Evolutionary conservation across 2,329 filamentous ascomycete genomes (phyloP).

Genomic region (Colletotrichum caudatum): DNA sequence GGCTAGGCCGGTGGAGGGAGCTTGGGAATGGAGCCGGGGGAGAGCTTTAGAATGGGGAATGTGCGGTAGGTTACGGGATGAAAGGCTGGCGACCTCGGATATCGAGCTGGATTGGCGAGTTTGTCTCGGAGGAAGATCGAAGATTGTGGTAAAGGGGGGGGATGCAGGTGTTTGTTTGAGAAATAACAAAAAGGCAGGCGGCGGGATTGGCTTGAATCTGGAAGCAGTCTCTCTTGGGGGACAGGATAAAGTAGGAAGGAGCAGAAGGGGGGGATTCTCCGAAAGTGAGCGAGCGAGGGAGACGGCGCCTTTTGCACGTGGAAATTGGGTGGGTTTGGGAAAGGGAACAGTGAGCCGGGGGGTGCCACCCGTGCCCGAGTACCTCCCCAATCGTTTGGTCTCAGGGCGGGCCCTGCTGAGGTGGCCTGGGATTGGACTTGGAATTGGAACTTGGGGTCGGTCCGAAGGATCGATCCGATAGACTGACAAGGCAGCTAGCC

Average conservation of each 20-base stretch:
- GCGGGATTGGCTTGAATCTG: conserved; percentile 28
- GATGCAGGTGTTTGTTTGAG: conserved; percentile 8
- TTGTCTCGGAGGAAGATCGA: conserved; percentile 38
- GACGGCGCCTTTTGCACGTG: conserved; percentile 41
- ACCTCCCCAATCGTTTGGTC: conserved; percentile 36
- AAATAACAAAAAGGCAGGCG: conserved; percentile 3
- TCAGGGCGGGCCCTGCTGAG: conserved; percentile 31
- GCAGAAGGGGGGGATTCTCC: conserved; percentile 12
- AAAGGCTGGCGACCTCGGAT: conserved; percentile 41
- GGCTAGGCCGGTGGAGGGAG: conserved; percentile 11
- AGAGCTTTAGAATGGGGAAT: conserved; percentile 24
- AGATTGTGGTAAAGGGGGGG: conserved; percentile 13
- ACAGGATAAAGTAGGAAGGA: conserved; percentile 7
- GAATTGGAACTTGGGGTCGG: conserved; percentile 10
- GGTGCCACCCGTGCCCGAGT: conserved; percentile 3
- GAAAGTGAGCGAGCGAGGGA: conserved; percentile 30
- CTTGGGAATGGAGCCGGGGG: conserved; percentile 22
- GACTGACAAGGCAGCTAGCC: not conserved
- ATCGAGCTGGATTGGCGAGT: conserved; percentile 32
- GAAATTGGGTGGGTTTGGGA: conserved; percentile 36
- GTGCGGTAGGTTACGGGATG: conserved; percentile 35
- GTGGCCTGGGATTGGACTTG: conserved; percentile 7
- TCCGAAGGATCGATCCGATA: not conserved
- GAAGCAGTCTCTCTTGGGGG: conserved; percentile 14
- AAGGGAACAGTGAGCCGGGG: conserved; percentile 35